Percentiles rank a stretch among this genome's conserved stretches.
phyloP scores from a whole-genome alignment of 2,329 filamentous ascomycete genomes.

The Diaporthe velutina region DNA sequence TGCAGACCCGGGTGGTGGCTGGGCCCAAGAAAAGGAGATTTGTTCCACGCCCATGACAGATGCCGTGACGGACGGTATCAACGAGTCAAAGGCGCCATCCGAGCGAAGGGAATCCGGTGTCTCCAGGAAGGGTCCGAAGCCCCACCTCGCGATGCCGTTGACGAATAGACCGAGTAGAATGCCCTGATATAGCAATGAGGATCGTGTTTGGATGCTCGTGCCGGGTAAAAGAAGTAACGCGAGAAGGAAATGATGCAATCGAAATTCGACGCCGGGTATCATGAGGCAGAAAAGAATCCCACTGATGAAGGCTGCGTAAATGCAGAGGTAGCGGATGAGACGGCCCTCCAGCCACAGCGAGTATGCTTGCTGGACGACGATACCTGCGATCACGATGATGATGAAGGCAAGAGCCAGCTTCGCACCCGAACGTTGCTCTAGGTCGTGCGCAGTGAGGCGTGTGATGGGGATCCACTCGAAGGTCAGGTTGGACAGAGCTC shows the following conservation, averaged over 20 bases:
- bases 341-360: conserved; percentile 88
- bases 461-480: conserved; percentile 88
- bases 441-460: conserved; percentile 89
- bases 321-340: conserved; percentile 79
- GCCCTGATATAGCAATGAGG: conserved; percentile 88
- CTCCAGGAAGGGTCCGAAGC: conserved; percentile 88
- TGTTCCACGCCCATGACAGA: background rate
- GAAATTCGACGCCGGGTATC: conserved; percentile 82
- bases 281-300: conserved; percentile 77
- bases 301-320: conserved; percentile 78
- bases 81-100: conserved; percentile 19
- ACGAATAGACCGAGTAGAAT: conserved; percentile 91
- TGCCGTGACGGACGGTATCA: conserved; percentile 13
- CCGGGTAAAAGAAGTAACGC: conserved; percentile 90
- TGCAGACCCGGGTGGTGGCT: conserved; percentile 42
- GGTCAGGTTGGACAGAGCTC: conserved; percentile 94
- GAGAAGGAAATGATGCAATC: conserved; percentile 95
- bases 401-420: conserved; percentile 84
- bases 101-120: conserved; percentile 77
- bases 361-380: conserved; percentile 83
- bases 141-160: conserved; percentile 94
- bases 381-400: conserved; percentile 75
- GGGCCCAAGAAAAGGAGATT: conserved; percentile 12
- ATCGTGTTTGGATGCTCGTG: conserved; percentile 88
- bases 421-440: conserved; percentile 89